phyloP scores from a whole-genome alignment of 2,329 filamentous ascomycete species.

The Cordyceps cicadae region DNA sequence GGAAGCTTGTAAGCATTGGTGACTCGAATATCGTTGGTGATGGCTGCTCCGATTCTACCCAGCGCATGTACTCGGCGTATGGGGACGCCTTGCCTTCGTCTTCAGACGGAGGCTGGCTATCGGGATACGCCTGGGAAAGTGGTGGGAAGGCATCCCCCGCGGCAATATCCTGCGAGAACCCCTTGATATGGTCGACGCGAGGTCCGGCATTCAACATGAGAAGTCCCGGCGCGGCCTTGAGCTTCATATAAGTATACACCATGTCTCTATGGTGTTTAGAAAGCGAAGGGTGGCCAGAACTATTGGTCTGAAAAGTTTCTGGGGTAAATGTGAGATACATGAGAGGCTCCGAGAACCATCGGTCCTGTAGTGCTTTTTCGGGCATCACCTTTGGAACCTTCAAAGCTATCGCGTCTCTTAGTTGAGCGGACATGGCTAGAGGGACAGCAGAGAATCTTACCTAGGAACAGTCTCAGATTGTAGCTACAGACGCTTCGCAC shows the following conservation, averaged over 20 bases:
- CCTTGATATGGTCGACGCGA: constrained; percentile 25
- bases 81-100: constrained; percentile 29
- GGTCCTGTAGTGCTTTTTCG: constrained; percentile 50
- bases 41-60: constrained; percentile 76
- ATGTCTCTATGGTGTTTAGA: constrained; percentile 52
- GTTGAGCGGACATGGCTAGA: neutral
- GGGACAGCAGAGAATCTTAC: constrained; percentile 45
- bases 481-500: constrained; percentile 84
- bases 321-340: constrained; percentile 50
- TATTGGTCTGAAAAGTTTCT: constrained; percentile 51
- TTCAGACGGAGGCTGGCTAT: constrained; percentile 11
- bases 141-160: constrained; percentile 49
- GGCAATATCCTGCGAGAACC: constrained; percentile 3
- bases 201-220: constrained; percentile 56
- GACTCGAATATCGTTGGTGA: constrained; percentile 45
- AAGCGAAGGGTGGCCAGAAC: constrained; percentile 52
- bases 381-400: constrained; percentile 52
- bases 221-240: constrained; percentile 55
- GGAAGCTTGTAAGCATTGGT: constrained; percentile 51
- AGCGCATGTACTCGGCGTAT: constrained; percentile 72
- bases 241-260: constrained; percentile 54
- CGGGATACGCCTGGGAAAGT: constrained; percentile 55
- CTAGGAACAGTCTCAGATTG: constrained; percentile 68
- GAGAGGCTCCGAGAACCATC: constrained; percentile 63
- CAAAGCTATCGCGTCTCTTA: constrained; percentile 34